Evolutionary conservation across 2,329 filamentous ascomycete species (phyloP), one percentile per base, ranked within the genome.

Genomic region (Alternaria ventricosa): DNA sequence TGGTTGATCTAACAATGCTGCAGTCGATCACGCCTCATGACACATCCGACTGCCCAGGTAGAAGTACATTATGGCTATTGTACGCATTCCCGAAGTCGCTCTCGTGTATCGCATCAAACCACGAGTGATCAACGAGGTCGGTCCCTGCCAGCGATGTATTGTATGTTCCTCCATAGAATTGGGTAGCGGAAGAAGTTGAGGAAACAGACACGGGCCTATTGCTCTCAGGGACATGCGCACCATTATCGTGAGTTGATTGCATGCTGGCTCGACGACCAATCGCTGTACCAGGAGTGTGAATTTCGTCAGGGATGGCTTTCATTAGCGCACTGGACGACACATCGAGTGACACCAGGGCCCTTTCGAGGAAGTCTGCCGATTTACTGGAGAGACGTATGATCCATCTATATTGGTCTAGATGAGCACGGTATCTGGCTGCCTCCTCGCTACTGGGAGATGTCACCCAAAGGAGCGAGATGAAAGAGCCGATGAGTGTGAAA

Each of bases 281-380:
- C 30, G 30, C 10, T 30, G 20, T 27, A 28, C 1, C 4, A n/a
- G n/a, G n/a, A 1, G 51, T 11, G 43, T 27, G 12, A 18, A 10
- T 9, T 2, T 46, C 7, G 43, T n/a, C 51, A 4, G 25, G 23
- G 5, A 30, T 41, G 18, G 46, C 15, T 12, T 55, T 61, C 10
- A 78, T 68, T 6, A 78, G 50, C 3, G 71, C 55, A 6, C 67
- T 71, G 6, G 73, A 72, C 1, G 71, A 75, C 0, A 62, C 64
- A 6, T 71, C 69, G 0, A 76, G 54, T 61, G 73, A 70, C 45
- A 61, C 63, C 57, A 81, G 71, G 3, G 80, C 79, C 23, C 75
- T 74, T 60, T 81, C 80, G 64, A 84, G 80, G 58, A 84, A 83
- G 27, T 79, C 79, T 9, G 82, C 81, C 2, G 80, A 78, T 58